phyloP scores from a whole-genome alignment of 2,329 filamentous ascomycete species.

The Aspergillus quadrilineatus region DNA sequence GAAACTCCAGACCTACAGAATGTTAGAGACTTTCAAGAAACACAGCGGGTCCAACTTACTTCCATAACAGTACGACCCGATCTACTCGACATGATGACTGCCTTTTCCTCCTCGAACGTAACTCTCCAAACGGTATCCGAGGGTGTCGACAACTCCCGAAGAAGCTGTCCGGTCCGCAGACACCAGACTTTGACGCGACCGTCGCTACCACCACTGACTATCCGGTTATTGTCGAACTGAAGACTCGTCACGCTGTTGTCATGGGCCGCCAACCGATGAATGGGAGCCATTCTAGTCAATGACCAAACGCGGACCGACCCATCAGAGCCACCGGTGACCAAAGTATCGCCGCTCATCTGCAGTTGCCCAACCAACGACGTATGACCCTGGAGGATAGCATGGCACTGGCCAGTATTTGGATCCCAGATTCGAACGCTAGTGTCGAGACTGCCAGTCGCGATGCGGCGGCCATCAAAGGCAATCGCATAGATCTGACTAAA shows the following conservation, averaged over 20 bases:
- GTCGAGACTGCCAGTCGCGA: slow-evolving; percentile 93
- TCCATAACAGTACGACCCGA: slow-evolving; percentile 93
- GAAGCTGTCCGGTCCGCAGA: slow-evolving; percentile 82
- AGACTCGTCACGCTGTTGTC: slow-evolving; percentile 98
- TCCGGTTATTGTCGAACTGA: slow-evolving; percentile 93
- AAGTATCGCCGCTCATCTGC: slow-evolving; percentile 89
- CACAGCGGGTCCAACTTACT: slow-evolving; percentile 55
- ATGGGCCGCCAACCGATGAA: slow-evolving; percentile 91
- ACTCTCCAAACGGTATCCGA: slow-evolving; percentile 97
- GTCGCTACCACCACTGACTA: slow-evolving; percentile 94
- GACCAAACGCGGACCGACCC: slow-evolving; percentile 97
- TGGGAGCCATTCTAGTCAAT: slow-evolving; percentile 81
- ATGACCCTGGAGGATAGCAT: slow-evolving; percentile 92
- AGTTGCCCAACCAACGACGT: slow-evolving; percentile 95
- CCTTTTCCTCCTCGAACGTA: slow-evolving; percentile 97
- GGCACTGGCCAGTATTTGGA: slow-evolving; percentile 78
- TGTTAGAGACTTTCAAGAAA: not conserved
- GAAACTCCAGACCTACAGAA: slow-evolving; percentile 81
- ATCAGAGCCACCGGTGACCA: slow-evolving; percentile 94
- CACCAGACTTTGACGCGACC: slow-evolving; percentile 99
- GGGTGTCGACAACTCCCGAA: slow-evolving; percentile 85
- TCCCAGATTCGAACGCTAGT: slow-evolving; percentile 98
- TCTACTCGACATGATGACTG: slow-evolving; percentile 88
- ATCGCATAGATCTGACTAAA: slow-evolving; percentile 99
- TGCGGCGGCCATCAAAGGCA: slow-evolving; percentile 88